Conservation (phyloP, 129 eudicot species). For the Flaveria linearis region DNA sequence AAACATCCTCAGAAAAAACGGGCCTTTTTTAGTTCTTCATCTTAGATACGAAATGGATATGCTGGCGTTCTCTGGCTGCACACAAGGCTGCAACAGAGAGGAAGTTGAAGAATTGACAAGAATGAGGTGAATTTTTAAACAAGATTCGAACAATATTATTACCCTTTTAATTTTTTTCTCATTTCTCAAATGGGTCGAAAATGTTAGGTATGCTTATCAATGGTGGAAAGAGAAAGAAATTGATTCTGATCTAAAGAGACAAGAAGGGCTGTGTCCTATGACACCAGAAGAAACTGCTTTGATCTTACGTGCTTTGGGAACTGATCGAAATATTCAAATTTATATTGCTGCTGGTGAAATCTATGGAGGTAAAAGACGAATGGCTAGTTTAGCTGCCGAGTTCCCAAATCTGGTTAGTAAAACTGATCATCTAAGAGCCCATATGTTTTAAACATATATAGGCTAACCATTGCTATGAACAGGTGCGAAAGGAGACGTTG, state of each 20-base stretch:
- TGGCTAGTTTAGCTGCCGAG: constrained; percentile 53
- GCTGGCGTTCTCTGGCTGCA: constrained; percentile 49
- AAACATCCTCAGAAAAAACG: constrained; percentile 52
- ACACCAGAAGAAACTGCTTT: constrained; percentile 69
- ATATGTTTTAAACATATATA: neutral
- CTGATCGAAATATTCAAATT: constrained; percentile 49
- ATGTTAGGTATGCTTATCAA: constrained; percentile 58
- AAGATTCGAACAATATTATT: neutral
- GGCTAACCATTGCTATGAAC: neutral
- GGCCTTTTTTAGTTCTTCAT: constrained; percentile 80
- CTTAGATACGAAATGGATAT: constrained; percentile 78
- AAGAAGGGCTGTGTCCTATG: constrained; percentile 62
- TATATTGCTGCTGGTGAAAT: constrained; percentile 48
- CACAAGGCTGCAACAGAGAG: constrained; percentile 42
- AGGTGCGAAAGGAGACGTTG: constrained; percentile 7
- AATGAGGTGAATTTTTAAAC: constrained; percentile 36
- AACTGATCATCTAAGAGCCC: neutral
- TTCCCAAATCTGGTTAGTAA: constrained; percentile 55
- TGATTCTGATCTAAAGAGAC: constrained; percentile 55
- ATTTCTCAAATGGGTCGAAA: neutral
- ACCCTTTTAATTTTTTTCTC: neutral
- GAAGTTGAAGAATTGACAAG: constrained; percentile 57
- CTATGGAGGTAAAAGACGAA: constrained; percentile 39
- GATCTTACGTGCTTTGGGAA: constrained; percentile 45
- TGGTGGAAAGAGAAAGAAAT: constrained; percentile 76